These are phyloP conservation scores for Cucurbita moschata DNA, from an alignment of 306 rosid species.

Conservation along the genomic window DNA sequence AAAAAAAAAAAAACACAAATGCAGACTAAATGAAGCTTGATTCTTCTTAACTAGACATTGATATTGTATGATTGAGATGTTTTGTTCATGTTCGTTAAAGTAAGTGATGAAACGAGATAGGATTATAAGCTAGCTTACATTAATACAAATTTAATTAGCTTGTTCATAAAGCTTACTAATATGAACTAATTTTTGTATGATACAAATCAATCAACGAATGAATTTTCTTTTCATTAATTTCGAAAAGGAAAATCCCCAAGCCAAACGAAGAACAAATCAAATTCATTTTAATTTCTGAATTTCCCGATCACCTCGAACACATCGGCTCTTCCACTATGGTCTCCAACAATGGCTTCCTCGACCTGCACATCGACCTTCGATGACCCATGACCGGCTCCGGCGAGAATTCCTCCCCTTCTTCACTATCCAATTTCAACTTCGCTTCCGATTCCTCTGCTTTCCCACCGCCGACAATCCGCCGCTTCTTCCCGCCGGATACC, in stretches of 20 bases:
- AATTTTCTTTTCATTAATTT: background rate
- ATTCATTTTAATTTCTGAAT: background rate
- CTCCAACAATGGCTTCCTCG: constrained; percentile 71
- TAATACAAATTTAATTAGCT: background rate
- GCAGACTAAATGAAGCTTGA: no score
- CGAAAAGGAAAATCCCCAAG: background rate
- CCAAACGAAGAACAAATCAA: background rate
- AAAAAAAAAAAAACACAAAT: no score
- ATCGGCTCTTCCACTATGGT: constrained; percentile 59
- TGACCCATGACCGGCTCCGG: constrained; percentile 32
- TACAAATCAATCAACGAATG: background rate
- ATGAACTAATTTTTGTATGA: background rate
- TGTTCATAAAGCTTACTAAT: background rate
- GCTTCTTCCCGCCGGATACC: constrained; percentile 14
- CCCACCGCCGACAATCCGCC: background rate
- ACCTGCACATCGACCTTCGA: constrained; percentile 54
- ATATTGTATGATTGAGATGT: no score
- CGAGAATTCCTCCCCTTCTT: constrained; percentile 46
- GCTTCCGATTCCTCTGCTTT: background rate
- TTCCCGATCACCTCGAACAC: constrained; percentile 11
- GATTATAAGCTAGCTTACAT: background rate
- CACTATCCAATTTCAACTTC: constrained; percentile 31
- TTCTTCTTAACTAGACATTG: no score
- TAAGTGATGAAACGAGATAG: background rate
- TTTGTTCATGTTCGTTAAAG: no score